Percentiles rank a stretch among this genome's conserved stretches.
These are phyloP conservation scores for Lycium ferocissimum DNA, from an alignment of 257 asterid genomes.

Conservation along the genomic window DNA sequence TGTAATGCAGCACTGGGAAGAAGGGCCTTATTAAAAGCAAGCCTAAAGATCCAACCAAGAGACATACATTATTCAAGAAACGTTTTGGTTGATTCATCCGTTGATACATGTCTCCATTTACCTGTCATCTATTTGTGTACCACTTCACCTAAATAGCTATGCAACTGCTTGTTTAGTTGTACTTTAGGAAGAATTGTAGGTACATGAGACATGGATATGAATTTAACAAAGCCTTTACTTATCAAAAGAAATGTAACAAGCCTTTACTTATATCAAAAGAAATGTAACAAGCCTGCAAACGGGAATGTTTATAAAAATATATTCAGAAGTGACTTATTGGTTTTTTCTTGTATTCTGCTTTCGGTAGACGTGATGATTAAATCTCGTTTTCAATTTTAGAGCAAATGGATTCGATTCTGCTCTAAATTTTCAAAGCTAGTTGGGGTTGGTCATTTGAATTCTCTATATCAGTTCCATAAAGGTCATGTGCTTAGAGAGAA, in stretches of 20 bases:
- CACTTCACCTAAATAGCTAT: too few species aligned
- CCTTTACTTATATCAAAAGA: too few species aligned
- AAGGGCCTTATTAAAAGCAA: conserved; percentile 70
- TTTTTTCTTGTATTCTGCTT: not conserved
- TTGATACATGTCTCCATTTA: not conserved
- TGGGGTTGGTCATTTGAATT: not conserved
- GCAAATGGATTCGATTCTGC: not conserved
- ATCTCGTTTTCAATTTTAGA: not conserved
- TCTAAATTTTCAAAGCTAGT: not conserved
- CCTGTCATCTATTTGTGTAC: not conserved
- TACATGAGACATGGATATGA: not conserved
- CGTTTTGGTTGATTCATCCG: conserved; percentile 60
- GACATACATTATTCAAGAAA: conserved; percentile 87
- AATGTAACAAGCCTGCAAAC: too few species aligned
- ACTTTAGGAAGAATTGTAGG: not conserved
- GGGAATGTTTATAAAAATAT: not conserved
- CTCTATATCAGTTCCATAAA: not conserved
- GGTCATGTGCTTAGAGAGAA: not conserved
- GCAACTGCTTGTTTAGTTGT: not conserved
- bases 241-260: too few species aligned
- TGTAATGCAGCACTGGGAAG: conserved; percentile 53
- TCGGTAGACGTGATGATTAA: not conserved
- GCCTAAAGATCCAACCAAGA: conserved; percentile 84
- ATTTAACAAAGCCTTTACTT: too few species aligned
- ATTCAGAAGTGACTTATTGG: not conserved